Base-by-base conservation (phyloP, 2,329 filamentous ascomycete species). In the Fusarium piperis region DNA sequence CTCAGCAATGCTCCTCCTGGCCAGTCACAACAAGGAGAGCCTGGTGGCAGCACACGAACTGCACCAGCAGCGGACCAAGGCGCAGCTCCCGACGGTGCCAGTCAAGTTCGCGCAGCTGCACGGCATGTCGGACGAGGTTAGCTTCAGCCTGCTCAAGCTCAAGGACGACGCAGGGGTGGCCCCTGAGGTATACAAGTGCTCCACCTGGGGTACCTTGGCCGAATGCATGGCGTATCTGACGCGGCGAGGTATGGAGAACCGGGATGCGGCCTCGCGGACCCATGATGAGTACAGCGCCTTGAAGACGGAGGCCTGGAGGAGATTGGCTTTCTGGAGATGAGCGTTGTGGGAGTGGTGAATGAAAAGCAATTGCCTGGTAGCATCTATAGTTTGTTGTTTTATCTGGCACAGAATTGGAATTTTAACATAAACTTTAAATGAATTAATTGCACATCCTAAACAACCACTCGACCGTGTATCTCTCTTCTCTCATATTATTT, bases 61-160 rank as follows among this genome's bases (percentile, higher is more conserved):
- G 5, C 85, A 86, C 69, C 75, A 83, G 70, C 12, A 81, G 6
- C 81, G 85, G 3, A 80, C 83, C 0, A 79, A 81, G 18, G 66
- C 68, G 15, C 69, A 73, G 10, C 72, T 80, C 6, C 78, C 78
- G 3, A 81, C 80, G 5, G 78, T 80, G 2, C 70, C 76, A 1
- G 79, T 88, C 6, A 81, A 74, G 39, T 89, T 86, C 67, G 87
- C 85, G 4, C 87, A 89, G 77, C 80, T 89, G 0, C 84, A 87
- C 57, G 87, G 87, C 28, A 89, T 89, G 87, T 85, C 87, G 4
- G 87, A 89, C 63, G 85, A 88, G 68, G 84, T 89, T 38, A 86
- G 83, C 59, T 86, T 86, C 73, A 79, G 81, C 6, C 79, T 89
- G 0, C 79, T 89, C 11, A 81, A 84, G 38, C 64, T 77, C 28